phyloP scores from a whole-genome alignment of 495 filamentous ascomycete genomes.

The Lepidopterella palustris region DNA sequence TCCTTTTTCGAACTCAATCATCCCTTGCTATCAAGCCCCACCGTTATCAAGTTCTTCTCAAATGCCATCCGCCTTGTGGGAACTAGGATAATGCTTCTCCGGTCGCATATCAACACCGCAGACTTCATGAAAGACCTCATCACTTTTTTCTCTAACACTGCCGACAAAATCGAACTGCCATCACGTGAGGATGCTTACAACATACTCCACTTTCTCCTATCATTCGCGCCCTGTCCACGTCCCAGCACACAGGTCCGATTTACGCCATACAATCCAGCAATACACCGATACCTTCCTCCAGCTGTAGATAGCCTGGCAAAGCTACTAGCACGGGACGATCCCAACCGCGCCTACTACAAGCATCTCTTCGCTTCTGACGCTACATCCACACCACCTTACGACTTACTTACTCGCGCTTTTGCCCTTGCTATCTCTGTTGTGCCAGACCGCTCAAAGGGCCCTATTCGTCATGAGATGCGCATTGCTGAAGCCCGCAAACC shows the following conservation, averaged over 20 bases:
- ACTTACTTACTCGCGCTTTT: constrained; percentile 83
- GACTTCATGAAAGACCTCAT: constrained; percentile 97
- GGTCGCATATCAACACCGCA: constrained; percentile 71
- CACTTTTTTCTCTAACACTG: constrained; percentile 78
- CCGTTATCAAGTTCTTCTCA: constrained; percentile 72
- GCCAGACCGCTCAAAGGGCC: constrained; percentile 52
- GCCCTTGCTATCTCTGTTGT: constrained; percentile 79
- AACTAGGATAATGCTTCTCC: constrained; percentile 79
- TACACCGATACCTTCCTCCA: constrained; percentile 83
- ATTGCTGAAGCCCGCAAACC: constrained; percentile 77
- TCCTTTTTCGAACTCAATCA: constrained; percentile 80
- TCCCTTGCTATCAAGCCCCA: constrained; percentile 58
- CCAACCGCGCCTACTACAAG: constrained; percentile 77
- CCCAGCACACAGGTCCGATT: constrained; percentile 51
- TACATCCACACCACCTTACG: constrained; percentile 54
- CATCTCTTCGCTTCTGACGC: constrained; percentile 71
- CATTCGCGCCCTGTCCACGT: constrained; percentile 77
- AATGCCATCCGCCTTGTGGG: constrained; percentile 78
- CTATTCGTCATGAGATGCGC: constrained; percentile 43
- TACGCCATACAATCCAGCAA: constrained; percentile 64
- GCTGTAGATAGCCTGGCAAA: constrained; percentile 89
- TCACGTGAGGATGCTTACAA: constrained; percentile 82
- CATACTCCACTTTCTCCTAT: constrained; percentile 79
- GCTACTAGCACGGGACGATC: constrained; percentile 85
- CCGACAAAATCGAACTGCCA: constrained; percentile 72